These are phyloP conservation scores for Pinus taeda DNA, from an alignment of 75 land plant genomes.

Conservation along the genomic window DNA sequence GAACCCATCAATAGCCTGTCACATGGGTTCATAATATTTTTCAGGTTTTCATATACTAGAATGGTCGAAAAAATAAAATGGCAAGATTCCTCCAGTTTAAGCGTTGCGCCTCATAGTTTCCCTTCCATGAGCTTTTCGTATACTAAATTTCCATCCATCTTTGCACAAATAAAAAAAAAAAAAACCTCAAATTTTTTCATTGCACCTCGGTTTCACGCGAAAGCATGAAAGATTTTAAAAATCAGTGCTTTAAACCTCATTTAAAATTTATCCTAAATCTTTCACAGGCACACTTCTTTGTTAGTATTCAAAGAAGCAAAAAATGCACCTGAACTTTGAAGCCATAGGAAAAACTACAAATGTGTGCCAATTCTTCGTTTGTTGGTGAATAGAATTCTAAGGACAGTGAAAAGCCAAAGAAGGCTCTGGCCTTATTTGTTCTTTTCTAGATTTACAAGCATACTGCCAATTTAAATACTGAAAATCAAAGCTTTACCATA, in stretches of 20 bases:
- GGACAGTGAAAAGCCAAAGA: not conserved
- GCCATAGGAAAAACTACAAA: not conserved
- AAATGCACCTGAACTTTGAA: not conserved
- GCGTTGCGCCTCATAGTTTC: not conserved
- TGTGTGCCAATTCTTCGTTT: not conserved
- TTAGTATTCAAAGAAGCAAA: not conserved
- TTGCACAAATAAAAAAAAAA: too few relatives aligned
- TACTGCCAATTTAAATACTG: too few relatives aligned
- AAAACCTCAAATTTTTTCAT: too few relatives aligned
- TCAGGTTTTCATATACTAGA: not conserved
- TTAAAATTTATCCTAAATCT: not conserved
- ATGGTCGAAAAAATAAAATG: too few relatives aligned
- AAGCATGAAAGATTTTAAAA: not conserved
- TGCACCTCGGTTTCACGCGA: not conserved
- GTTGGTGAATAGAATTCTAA: too few relatives aligned
- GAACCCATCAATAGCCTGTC: constrained; percentile 49
- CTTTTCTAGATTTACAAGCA: too few relatives aligned
- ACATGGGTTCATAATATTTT: constrained; percentile 99
- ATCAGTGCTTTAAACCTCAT: not conserved
- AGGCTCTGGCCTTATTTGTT: not conserved
- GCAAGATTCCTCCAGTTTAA: not conserved
- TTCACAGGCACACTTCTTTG: not conserved
- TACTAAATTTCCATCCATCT: not conserved
- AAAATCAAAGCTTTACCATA: too few relatives aligned
- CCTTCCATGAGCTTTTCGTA: not conserved